Evolutionary conservation across 345 rosid species (phyloP).

Genomic region (Syzygium oleosum): DNA sequence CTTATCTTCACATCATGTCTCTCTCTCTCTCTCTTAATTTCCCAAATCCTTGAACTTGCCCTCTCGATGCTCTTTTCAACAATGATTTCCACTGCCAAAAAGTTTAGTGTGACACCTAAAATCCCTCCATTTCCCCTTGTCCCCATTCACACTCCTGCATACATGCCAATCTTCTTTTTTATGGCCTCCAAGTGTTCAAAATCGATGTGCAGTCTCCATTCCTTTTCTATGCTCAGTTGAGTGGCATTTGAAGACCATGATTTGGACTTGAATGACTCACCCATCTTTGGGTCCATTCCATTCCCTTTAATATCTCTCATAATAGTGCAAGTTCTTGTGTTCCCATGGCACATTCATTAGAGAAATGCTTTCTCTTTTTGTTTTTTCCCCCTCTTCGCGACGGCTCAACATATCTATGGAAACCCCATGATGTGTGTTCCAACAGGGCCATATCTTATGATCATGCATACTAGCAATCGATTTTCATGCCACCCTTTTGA

Average conservation of each 20-base stretch:
- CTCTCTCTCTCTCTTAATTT: conserved; percentile 10
- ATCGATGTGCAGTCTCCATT: neutral
- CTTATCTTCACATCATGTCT: conserved; percentile 29
- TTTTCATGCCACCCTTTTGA: conserved; percentile 19
- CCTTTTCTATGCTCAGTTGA: neutral
- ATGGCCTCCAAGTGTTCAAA: neutral
- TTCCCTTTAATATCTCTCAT: neutral
- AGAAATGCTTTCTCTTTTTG: neutral
- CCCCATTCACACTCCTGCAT: neutral
- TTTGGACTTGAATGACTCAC: conserved; percentile 3
- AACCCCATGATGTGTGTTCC: conserved; percentile 50
- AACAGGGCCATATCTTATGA: conserved; percentile 16
- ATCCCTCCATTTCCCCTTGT: conserved; percentile 6
- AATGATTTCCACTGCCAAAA: conserved; percentile 37
- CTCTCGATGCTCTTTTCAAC: conserved; percentile 7
- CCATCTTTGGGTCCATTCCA: neutral
- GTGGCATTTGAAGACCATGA: conserved; percentile 16
- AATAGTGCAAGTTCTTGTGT: neutral
- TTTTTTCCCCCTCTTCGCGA: neutral
- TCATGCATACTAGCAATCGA: conserved; percentile 19
- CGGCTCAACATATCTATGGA: conserved; percentile 35
- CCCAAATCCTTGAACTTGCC: conserved; percentile 11
- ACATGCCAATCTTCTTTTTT: neutral
- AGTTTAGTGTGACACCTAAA: conserved; percentile 28
- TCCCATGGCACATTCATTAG: conserved; percentile 1